Evolutionary conservation across 176 grass and related monocot species (phyloP).

Genomic region (Phoenix roebelenii): DNA sequence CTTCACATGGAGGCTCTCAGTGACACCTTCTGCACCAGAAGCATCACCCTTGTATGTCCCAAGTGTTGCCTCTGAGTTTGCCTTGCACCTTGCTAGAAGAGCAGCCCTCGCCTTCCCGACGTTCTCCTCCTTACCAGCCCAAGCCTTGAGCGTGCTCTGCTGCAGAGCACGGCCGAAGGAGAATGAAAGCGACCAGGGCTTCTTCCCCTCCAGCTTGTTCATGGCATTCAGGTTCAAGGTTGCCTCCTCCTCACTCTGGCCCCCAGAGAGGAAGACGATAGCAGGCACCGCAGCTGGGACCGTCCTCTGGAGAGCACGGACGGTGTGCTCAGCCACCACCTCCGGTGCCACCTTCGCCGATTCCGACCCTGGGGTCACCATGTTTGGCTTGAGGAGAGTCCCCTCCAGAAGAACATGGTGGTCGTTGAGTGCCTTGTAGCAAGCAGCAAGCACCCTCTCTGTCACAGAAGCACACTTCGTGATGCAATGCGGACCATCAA

Average conservation of each 20-base stretch:
- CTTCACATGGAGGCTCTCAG: slow-evolving; percentile 20
- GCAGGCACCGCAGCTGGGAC: slow-evolving; percentile 9
- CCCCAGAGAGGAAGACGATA: slow-evolving; percentile 11
- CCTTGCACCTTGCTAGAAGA: slow-evolving; percentile 12
- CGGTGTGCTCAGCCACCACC: slow-evolving; percentile 2
- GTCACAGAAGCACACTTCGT: slow-evolving; percentile 4
- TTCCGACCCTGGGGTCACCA: slow-evolving; percentile 11
- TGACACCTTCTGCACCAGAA: slow-evolving; percentile 1
- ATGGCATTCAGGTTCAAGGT: slow-evolving; percentile 10
- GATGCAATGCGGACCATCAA: slow-evolving; percentile 5
- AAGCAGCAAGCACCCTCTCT: slow-evolving; percentile 12
- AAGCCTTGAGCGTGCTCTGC: slow-evolving; percentile 13
- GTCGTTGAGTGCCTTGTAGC: slow-evolving; percentile 16
- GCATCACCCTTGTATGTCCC: slow-evolving; percentile 16
- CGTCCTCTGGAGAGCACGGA: slow-evolving; percentile 12
- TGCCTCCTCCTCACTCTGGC: slow-evolving; percentile 19
- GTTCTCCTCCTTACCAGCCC: slow-evolving; percentile 14
- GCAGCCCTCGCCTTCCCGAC: slow-evolving; percentile 11
- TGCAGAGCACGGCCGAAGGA: slow-evolving; percentile 8
- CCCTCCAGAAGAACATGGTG: slow-evolving; percentile 14
- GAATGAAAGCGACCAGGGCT: slow-evolving; percentile 18
- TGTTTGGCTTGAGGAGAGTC: slow-evolving; percentile 15
- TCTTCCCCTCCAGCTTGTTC: slow-evolving; percentile 14
- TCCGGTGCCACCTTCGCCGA: background rate
- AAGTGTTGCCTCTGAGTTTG: slow-evolving; percentile 10